Conservation (phyloP, 2,329 filamentous ascomycete species). For the Ceratocystis cubensis region DNA sequence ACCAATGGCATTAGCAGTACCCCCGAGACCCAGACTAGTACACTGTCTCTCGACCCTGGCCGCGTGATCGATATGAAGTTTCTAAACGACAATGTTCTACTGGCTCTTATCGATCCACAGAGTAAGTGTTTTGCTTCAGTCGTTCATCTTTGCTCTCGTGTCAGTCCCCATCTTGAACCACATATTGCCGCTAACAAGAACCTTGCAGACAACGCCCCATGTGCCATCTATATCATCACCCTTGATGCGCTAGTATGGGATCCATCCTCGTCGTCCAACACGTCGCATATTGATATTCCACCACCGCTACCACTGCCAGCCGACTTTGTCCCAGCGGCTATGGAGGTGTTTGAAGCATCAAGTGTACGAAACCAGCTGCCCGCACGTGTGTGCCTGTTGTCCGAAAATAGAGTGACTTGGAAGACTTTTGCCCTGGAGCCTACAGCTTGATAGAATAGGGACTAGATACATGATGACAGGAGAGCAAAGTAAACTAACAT, state of each 20-base stretch:
- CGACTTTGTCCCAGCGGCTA: conserved; percentile 34
- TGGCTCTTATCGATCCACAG: conserved; percentile 42
- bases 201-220: conserved; percentile 4
- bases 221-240: conserved; percentile 17
- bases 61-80: conserved; percentile 55
- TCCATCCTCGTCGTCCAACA: neutral
- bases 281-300: conserved; percentile 1
- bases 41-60: conserved; percentile 32
- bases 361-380: conserved; percentile 36
- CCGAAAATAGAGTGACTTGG: conserved; percentile 36
- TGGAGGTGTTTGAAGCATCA: conserved; percentile 39
- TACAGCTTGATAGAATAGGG: neutral
- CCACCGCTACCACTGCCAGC: conserved; percentile 22
- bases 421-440: conserved; percentile 34
- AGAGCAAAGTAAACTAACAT: neutral
- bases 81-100: conserved; percentile 46
- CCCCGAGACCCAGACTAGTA: conserved; percentile 30
- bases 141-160: neutral
- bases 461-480: neutral
- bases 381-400: conserved; percentile 39
- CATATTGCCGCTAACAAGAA: neutral
- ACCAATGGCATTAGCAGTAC: conserved; percentile 47
- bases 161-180: neutral
- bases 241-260: conserved; percentile 14
- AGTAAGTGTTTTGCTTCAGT: conserved; percentile 26